phyloP scores from a whole-genome alignment of 2,329 filamentous ascomycete genomes.

The Ceratocystis destructans region DNA sequence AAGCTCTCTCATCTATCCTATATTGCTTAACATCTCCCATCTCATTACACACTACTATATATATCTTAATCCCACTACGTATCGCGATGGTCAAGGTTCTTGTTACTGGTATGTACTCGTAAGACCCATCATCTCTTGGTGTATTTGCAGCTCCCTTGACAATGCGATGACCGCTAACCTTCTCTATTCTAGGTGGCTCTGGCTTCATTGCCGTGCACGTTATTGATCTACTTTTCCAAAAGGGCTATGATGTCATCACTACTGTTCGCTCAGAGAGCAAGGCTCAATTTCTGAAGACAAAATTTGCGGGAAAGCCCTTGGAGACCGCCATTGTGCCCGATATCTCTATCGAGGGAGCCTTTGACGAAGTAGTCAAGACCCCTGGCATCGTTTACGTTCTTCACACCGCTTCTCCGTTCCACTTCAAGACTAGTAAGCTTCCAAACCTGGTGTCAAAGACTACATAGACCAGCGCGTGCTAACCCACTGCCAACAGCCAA shows the following conservation, averaged over 20 bases:
- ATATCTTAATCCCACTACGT: not conserved
- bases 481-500: conserved; percentile 27
- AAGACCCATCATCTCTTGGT: not conserved
- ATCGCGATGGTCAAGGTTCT: conserved; percentile 34
- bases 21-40: not conserved
- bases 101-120: conserved; percentile 30
- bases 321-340: conserved; percentile 55
- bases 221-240: conserved; percentile 39
- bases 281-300: conserved; percentile 37
- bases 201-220: conserved; percentile 44
- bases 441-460: not conserved
- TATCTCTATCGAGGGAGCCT: conserved; percentile 59
- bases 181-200: conserved; percentile 30
- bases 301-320: conserved; percentile 35
- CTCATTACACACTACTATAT: not conserved
- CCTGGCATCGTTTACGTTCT: conserved; percentile 37
- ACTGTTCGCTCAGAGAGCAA: conserved; percentile 43
- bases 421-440: conserved; percentile 35
- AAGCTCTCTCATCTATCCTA: no score
- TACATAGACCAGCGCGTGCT: not conserved
- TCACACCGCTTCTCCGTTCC: conserved; percentile 48
- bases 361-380: conserved; percentile 43
- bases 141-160: not conserved
- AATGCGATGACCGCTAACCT: not conserved
- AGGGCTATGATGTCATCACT: conserved; percentile 39